Base-by-base conservation (phyloP, 2,329 filamentous ascomycete species). In the Penicillium sp. region DNA sequence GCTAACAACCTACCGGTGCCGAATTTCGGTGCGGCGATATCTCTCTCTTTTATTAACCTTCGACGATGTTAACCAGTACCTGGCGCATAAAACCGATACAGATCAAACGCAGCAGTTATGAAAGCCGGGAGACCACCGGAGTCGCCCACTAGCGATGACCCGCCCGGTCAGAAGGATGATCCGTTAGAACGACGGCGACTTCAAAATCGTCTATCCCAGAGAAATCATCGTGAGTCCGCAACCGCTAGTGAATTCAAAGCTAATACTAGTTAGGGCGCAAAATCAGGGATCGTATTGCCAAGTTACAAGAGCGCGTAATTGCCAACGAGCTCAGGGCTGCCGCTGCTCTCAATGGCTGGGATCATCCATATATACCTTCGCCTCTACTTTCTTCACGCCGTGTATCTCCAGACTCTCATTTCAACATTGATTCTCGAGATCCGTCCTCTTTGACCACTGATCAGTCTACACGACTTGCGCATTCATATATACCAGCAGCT, bases 261-360 rank as follows among this genome's bases (percentile, higher is more conserved):
- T 57, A 11, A 57, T 13, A 16, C 18, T 5, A 13, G 35, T 0
- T 18, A 69, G 67, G 67, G 6, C 62, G 67, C 25, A 69, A 69
- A 30, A 69, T 69, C 31, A 58, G 67, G 40, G 67, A 69, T 27
- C 64, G 67, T 5, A 69, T 69, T 40, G 64, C 67, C 16, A 69
- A 69, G 45, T 62, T 69, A 2, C 67, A 69, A 51, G 67, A 69
- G 31, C 66, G 66, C 2, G 67, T 69, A 5, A 66, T 69, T 10
- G 67, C 66, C 7, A 69, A 66, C 45, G 67, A 69, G 43, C 60
- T 69, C 1, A 56, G 63, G 44, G 67, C 66, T 1, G 62, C 63
- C 1, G 66, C 67, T 3, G 61, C 50, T 20, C 47, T 67, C 2
- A 62, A 66, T 31, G 61, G 64, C 20, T 69, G 66, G 67, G 60